Percentiles rank a stretch among this genome's conserved stretches.
Conservation (phyloP, 2,329 filamentous ascomycete species). For the Penicillium olsonii region DNA sequence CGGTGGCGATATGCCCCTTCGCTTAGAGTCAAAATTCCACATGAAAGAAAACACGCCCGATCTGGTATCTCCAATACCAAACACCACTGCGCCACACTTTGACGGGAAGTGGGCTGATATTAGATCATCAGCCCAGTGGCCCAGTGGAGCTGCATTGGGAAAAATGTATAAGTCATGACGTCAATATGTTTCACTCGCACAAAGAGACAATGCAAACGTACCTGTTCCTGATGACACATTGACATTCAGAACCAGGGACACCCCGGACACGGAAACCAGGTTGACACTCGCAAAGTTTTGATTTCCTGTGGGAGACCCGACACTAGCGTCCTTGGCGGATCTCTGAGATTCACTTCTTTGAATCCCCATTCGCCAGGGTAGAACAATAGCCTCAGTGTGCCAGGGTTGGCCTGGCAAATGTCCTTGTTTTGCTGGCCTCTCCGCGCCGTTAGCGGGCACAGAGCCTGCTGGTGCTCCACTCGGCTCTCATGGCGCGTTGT, state of each 20-base stretch:
- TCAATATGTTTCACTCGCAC: constrained; percentile 22
- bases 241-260: constrained; percentile 13
- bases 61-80: constrained; percentile 1
- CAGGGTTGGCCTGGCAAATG: not conserved
- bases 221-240: constrained; percentile 16
- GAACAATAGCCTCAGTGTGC: not conserved
- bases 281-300: too few relatives aligned
- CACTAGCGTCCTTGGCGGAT: not conserved
- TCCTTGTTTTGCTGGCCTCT: not conserved
- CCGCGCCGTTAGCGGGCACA: not conserved
- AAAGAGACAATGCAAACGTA: not conserved
- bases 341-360: not conserved
- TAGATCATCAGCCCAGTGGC: constrained; percentile 14
- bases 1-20: not conserved
- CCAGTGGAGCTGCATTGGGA: constrained; percentile 14
- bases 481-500: not conserved
- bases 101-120: constrained; percentile 19
- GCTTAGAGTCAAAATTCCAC: not conserved
- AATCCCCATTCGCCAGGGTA: not conserved
- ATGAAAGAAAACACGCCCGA: too few relatives aligned
- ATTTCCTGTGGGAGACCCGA: not conserved
- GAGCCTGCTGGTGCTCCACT: not conserved
- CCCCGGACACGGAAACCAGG: not conserved
- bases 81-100: constrained; percentile 22
- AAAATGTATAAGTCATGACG: constrained; percentile 24